Evolutionary conservation across 768 basidiomycete genomes (phyloP).

Genomic region (Trametes gibbosa): DNA sequence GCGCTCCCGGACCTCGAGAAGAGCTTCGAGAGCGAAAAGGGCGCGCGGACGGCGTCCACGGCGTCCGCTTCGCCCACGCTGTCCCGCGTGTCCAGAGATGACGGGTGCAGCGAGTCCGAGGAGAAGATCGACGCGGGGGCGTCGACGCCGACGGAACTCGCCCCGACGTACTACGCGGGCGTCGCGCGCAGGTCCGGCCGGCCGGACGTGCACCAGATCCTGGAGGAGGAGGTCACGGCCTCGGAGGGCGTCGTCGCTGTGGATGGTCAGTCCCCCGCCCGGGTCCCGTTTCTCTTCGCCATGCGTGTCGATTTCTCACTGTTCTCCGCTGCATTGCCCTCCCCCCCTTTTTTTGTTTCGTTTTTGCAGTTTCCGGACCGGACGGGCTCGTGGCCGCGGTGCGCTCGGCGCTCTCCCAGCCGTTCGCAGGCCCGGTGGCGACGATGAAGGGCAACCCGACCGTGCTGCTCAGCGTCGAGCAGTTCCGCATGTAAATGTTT

Average conservation of each 20-base stretch:
- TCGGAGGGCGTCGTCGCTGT: conserved; percentile 31
- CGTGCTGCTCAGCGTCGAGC: conserved; percentile 16
- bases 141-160: conserved; percentile 4
- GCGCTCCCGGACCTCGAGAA: conserved; percentile 1
- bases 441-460: conserved; percentile 17
- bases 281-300: background rate
- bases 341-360: too few relatives aligned
- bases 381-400: conserved; percentile 18
- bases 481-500: conserved; percentile 21
- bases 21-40: conserved; percentile 9
- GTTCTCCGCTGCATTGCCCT: too few relatives aligned
- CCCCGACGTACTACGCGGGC: conserved; percentile 12
- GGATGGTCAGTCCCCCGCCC: conserved; percentile 27
- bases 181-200: conserved; percentile 18
- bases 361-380: conserved; percentile 25
- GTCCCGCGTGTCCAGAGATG: background rate
- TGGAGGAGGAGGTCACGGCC: conserved; percentile 25
- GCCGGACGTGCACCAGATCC: conserved; percentile 26
- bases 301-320: background rate
- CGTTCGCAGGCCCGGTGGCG: conserved; percentile 15
- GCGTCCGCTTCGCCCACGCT: background rate
- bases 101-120: background rate
- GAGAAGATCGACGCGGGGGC: background rate
- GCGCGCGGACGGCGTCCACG: background rate
- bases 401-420: conserved; percentile 17